Evolutionary conservation across 148 eudicot genomes (phyloP).

Genomic region (Cornus suecica): DNA sequence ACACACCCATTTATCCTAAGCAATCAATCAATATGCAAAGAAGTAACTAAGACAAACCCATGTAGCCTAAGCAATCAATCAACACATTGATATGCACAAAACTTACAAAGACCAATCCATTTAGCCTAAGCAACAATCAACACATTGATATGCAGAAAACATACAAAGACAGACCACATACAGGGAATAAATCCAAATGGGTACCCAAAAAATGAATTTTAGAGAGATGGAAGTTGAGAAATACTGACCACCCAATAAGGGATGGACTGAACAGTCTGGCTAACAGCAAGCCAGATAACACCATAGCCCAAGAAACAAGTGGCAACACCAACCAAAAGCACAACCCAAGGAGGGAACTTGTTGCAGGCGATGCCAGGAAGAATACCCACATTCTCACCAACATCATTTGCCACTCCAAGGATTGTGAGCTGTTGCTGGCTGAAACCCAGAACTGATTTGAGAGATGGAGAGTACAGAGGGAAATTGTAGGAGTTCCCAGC

Average conservation of each 20-base stretch:
- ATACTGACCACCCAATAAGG: constrained; percentile 80
- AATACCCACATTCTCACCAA: constrained; percentile 85
- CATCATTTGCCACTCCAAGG: constrained; percentile 87
- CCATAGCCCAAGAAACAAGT: constrained; percentile 82
- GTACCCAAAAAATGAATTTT: neutral
- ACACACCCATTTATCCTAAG: neutral
- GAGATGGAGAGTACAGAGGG: constrained; percentile 63
- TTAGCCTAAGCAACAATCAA: no score
- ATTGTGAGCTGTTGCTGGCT: constrained; percentile 79
- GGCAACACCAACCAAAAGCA: constrained; percentile 56
- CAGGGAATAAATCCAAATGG: neutral
- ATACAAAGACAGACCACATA: neutral
- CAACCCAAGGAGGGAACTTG: constrained; percentile 82
- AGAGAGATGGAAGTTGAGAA: neutral
- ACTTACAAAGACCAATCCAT: no score
- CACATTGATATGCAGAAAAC: neutral
- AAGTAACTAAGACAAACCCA: neutral
- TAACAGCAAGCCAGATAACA: constrained; percentile 85
- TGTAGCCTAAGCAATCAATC: no score
- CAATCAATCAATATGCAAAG: neutral
- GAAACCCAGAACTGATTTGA: constrained; percentile 72
- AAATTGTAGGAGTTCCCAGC: constrained; percentile 75
- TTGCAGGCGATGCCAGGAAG: constrained; percentile 87
- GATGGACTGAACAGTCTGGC: constrained; percentile 60
- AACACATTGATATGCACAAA: no score